Percentiles rank a stretch among this genome's conserved stretches.
Conservation (phyloP, 2,329 filamentous ascomycete genomes). For the Alternaria triticina region DNA sequence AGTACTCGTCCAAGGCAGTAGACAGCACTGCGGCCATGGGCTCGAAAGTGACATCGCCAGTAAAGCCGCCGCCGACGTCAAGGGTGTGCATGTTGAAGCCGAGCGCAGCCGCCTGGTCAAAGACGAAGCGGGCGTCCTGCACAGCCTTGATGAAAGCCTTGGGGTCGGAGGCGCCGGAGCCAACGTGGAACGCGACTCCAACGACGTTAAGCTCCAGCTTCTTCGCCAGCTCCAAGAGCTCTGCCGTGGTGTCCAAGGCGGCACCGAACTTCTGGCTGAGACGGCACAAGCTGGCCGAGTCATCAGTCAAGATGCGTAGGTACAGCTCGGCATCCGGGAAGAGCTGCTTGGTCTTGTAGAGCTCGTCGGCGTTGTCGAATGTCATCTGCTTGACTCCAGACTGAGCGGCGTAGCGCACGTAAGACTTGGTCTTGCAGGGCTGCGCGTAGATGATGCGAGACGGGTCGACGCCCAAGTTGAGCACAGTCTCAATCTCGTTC, state of each 20-base stretch:
- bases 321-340: slow-evolving; percentile 90
- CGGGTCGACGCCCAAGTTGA: slow-evolving; percentile 81
- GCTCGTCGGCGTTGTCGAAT: slow-evolving; percentile 97
- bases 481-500: slow-evolving; percentile 91
- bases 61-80: slow-evolving; percentile 94
- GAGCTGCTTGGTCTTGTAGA: slow-evolving; percentile 95
- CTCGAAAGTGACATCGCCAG: slow-evolving; percentile 89
- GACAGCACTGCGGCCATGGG: slow-evolving; percentile 83
- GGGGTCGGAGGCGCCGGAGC: slow-evolving; percentile 95
- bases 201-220: slow-evolving; percentile 87
- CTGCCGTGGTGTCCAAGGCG: slow-evolving; percentile 78
- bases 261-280: slow-evolving; percentile 98
- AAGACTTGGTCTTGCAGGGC: slow-evolving; percentile 99
- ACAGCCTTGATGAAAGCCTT: slow-evolving; percentile 89
- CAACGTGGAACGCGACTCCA: slow-evolving; percentile 97
- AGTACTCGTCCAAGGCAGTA: slow-evolving; percentile 82
- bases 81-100: slow-evolving; percentile 86
- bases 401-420: slow-evolving; percentile 86
- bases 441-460: slow-evolving; percentile 98
- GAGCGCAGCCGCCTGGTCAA: slow-evolving; percentile 78
- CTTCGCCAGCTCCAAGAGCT: slow-evolving; percentile 79
- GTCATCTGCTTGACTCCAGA: slow-evolving; percentile 96
- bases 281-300: slow-evolving; percentile 91
- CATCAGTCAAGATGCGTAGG: slow-evolving; percentile 93
- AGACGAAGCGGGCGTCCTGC: slow-evolving; percentile 84